These are phyloP conservation scores for Botrytis cinerea DNA, from an alignment of 2,329 filamentous ascomycete genomes.

Conservation along the genomic window DNA sequence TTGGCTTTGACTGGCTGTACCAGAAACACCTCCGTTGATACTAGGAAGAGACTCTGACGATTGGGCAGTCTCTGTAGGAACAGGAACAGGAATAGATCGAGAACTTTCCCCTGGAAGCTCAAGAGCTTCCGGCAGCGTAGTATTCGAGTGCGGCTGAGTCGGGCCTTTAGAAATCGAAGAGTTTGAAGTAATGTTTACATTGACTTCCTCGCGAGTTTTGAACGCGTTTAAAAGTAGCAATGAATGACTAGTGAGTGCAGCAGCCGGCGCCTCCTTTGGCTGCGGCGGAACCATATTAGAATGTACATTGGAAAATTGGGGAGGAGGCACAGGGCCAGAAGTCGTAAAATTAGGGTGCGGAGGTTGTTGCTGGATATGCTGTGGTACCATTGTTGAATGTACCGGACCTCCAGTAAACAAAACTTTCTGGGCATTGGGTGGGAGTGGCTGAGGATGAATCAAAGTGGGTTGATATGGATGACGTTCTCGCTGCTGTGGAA, in stretches of 20 bases:
- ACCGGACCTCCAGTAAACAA: constrained; percentile 48
- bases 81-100: constrained; percentile 5
- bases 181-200: constrained; percentile 23
- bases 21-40: not conserved
- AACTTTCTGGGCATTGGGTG: constrained; percentile 57
- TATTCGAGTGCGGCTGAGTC: constrained; percentile 24
- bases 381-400: constrained; percentile 40
- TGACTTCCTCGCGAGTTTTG: constrained; percentile 39
- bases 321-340: constrained; percentile 28
- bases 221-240: constrained; percentile 50
- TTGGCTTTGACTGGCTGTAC: constrained; percentile 18
- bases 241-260: constrained; percentile 47
- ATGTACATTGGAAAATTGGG: constrained; percentile 37
- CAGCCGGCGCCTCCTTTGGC: constrained; percentile 31
- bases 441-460: constrained; percentile 44
- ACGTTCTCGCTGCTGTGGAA: constrained; percentile 33
- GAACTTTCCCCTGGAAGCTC: constrained; percentile 38
- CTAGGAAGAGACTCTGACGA: constrained; percentile 22
- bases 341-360: constrained; percentile 24
- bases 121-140: constrained; percentile 30
- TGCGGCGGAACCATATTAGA: constrained; percentile 36
- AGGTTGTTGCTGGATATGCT: constrained; percentile 35
- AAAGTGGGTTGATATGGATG: constrained; percentile 41
- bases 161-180: constrained; percentile 30
- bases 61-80: constrained; percentile 18